phyloP scores from a whole-genome alignment of 2,329 filamentous ascomycete genomes.

The Tolypocladium cylindrosporum region DNA sequence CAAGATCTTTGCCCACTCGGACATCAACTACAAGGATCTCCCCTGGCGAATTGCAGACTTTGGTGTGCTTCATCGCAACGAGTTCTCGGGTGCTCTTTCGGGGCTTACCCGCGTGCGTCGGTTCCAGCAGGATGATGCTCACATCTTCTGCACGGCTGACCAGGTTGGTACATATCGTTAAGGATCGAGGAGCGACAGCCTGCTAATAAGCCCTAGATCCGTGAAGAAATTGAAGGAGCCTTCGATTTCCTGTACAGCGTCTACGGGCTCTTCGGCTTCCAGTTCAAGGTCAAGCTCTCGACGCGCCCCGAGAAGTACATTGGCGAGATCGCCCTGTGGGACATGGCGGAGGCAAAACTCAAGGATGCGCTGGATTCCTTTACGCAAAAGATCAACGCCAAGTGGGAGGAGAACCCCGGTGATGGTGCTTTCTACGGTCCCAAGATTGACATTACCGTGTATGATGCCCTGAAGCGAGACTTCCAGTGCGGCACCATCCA shows the following conservation, averaged over 20 bases:
- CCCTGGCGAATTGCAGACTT: conserved; percentile 93
- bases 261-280: conserved; percentile 50
- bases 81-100: conserved; percentile 82
- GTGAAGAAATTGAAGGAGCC: conserved; percentile 55
- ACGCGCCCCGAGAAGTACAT: conserved; percentile 84
- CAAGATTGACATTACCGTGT: conserved; percentile 96
- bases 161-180: conserved; percentile 15
- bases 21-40: conserved; percentile 74
- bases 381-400: conserved; percentile 44
- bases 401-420: conserved; percentile 87
- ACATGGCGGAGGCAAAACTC: conserved; percentile 75
- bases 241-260: conserved; percentile 81
- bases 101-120: conserved; percentile 86
- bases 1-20: conserved; percentile 73
- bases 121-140: conserved; percentile 93
- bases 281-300: conserved; percentile 90
- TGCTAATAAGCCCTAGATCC: conserved; percentile 16
- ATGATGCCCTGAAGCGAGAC: conserved; percentile 70
- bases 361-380: conserved; percentile 73
- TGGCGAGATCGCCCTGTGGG: conserved; percentile 78
- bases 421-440: conserved; percentile 98
- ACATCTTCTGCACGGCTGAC: conserved; percentile 69
- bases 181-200: background rate
- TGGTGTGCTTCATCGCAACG: conserved; percentile 89
- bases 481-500: conserved; percentile 66